Base-by-base conservation (phyloP, 345 rosid species). In the Salix exigua region DNA sequence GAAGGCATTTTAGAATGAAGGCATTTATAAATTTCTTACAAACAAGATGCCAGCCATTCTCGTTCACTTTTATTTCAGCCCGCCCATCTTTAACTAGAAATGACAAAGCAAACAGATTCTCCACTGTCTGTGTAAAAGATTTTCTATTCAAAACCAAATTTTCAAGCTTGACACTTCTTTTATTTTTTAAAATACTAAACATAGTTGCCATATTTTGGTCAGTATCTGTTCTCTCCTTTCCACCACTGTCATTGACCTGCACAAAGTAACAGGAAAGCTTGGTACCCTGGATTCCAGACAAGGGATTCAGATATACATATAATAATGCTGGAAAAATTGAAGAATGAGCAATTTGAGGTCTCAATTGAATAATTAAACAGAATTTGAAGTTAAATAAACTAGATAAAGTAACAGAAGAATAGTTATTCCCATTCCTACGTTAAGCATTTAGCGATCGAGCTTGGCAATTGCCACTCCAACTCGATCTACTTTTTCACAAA, bases 51-150 rank as follows among this genome's bases (percentile, higher is more conserved):
- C 76, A 62, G 79, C 83, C 75, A 53, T 79, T 78, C 60, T 77
- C 79, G 35, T 87, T 75, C 75, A 83, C 74, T 28, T 31, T 66
- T 48, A 87, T 74, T 62, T 85, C 79, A 38, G 74, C 90, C 23
- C 90, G 82, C 16, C 90, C 90, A 63, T 85, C 88, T 80, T 82
- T 85, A 26, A 83, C 86, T 30, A 87, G 85, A 79, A 87, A 87
- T 44, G 90, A 87, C 46, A 87, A 72, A 40, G 90, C 80, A 80
- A 87, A 87, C 76, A 87, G 58, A 77, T 85, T 87, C 80, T 87
- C 90, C 67, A 87, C 86, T 6, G 88, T 85, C 75, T 80, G 88
- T 18, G 90, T 75, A 85, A 85, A 87, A 14, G 90, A 87, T 50
- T 75, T 76, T 72, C 87, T 72, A 61, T 87, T 87, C 69, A 87